phyloP scores from a whole-genome alignment of 176 grass and related monocot species.

The Bothriochloa decipiens region DNA sequence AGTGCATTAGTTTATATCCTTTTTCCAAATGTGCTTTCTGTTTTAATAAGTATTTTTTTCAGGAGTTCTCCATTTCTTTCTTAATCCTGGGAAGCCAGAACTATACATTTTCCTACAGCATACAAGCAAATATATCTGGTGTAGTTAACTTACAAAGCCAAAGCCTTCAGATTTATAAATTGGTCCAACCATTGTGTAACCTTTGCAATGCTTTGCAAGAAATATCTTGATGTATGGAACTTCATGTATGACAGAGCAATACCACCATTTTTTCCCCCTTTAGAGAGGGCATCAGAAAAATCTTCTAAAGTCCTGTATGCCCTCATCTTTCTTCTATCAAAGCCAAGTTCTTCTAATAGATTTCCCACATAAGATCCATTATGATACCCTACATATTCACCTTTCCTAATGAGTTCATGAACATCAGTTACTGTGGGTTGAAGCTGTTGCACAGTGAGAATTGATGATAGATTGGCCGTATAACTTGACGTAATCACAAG shows the following conservation, averaged over 20 bases:
- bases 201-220: slow-evolving; percentile 46
- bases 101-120: neutral
- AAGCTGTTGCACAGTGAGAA: slow-evolving; percentile 64
- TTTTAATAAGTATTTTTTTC: neutral
- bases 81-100: neutral
- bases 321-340: slow-evolving; percentile 46
- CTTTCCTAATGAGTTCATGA: slow-evolving; percentile 46
- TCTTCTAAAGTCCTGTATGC: slow-evolving; percentile 41
- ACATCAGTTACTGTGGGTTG: slow-evolving; percentile 52
- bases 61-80: neutral
- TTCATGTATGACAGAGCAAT: slow-evolving; percentile 55
- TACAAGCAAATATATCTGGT: neutral
- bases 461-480: slow-evolving; percentile 66
- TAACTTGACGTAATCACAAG: slow-evolving; percentile 69
- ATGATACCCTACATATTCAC: slow-evolving; percentile 52
- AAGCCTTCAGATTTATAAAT: slow-evolving; percentile 59
- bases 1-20: neutral
- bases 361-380: slow-evolving; percentile 37
- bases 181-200: slow-evolving; percentile 55
- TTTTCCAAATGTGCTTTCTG: neutral
- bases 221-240: slow-evolving; percentile 64
- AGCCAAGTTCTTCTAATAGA: slow-evolving; percentile 40
- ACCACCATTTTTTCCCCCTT: slow-evolving; percentile 46
- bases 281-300: slow-evolving; percentile 34
- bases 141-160: slow-evolving; percentile 39